Conservation (phyloP, 805 yeast genomes). For the Saturnispora saitoi region DNA sequence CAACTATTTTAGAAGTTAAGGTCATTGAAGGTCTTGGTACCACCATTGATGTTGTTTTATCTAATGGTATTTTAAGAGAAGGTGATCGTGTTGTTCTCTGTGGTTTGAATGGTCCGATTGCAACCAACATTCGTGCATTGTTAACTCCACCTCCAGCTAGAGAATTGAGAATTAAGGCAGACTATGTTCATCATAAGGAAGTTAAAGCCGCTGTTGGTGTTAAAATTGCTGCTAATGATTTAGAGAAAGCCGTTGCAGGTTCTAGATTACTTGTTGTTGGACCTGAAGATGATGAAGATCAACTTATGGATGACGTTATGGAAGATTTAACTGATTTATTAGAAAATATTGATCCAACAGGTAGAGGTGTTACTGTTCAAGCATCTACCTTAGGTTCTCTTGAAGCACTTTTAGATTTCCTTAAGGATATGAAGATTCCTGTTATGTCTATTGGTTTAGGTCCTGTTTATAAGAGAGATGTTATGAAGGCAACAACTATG, state of each 20-base stretch:
- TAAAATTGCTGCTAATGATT: constrained; percentile 94
- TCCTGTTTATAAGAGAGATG: constrained; percentile 96
- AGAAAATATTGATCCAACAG: constrained; percentile 90
- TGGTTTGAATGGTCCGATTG: constrained; percentile 98
- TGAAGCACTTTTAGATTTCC: constrained; percentile 93
- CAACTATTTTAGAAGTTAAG: constrained; percentile 94
- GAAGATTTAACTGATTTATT: constrained; percentile 92
- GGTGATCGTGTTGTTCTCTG: constrained; percentile 94
- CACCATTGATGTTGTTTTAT: constrained; percentile 93
- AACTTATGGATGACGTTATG: constrained; percentile 96
- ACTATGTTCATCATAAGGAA: constrained; percentile 91
- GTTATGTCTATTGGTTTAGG: constrained; percentile 98
- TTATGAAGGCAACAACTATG: constrained; percentile 96
- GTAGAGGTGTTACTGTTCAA: constrained; percentile 97
- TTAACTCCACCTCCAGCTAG: constrained; percentile 96
- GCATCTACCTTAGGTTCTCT: constrained; percentile 97
- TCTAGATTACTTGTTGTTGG: constrained; percentile 92
- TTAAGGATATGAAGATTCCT: constrained; percentile 97
- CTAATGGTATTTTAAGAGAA: constrained; percentile 92
- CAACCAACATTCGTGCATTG: constrained; percentile 89
- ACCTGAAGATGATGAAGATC: constrained; percentile 96
- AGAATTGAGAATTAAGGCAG: constrained; percentile 94
- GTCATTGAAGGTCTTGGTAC: constrained; percentile 98
- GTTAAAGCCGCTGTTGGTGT: constrained; percentile 99
- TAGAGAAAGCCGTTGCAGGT: constrained; percentile 98